Percentiles rank a stretch among this genome's conserved stretches.
Evolutionary conservation across 2,329 filamentous ascomycete species (phyloP).

Genomic region (Trichoderma arundinaceum): DNA sequence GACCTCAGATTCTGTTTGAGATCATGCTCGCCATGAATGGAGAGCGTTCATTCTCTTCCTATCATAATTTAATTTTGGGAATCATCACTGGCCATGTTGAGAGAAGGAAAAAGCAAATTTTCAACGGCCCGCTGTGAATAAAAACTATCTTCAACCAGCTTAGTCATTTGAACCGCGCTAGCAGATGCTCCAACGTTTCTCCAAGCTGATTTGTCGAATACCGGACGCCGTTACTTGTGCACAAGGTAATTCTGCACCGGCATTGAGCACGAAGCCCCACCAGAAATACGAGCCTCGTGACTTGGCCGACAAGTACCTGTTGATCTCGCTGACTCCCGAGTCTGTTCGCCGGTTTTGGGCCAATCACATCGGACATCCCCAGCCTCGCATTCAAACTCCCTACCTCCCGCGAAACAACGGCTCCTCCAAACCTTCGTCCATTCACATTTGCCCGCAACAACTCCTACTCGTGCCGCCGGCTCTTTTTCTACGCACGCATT

Average conservation of each 20-base stretch:
- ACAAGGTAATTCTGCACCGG: conserved; percentile 6
- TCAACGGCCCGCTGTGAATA: conserved; percentile 9
- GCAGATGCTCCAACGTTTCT: background rate
- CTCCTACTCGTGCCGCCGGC: conserved; percentile 1
- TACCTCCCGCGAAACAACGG: conserved; percentile 20
- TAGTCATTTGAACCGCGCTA: conserved; percentile 37
- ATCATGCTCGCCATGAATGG: conserved; percentile 60
- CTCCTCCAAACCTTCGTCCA: conserved; percentile 11
- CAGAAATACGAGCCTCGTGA: conserved; percentile 11
- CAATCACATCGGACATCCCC: conserved; percentile 9
- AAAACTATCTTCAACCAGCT: conserved; percentile 38
- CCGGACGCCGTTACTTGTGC: conserved; percentile 10
- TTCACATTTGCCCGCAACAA: conserved; percentile 25
- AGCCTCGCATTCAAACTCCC: conserved; percentile 21
- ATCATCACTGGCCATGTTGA: conserved; percentile 65
- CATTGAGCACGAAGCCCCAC: background rate
- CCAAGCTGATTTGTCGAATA: background rate
- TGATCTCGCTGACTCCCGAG: conserved; percentile 6
- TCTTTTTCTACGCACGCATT: conserved; percentile 7
- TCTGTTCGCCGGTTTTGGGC: background rate
- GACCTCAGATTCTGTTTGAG: conserved; percentile 69
- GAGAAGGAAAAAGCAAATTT: conserved; percentile 39
- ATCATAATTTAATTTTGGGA: conserved; percentile 61
- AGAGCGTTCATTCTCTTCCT: conserved; percentile 71
- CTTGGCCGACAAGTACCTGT: conserved; percentile 26